phyloP scores from a whole-genome alignment of 176 grass and related monocot genomes.

The Juncus effusus region DNA sequence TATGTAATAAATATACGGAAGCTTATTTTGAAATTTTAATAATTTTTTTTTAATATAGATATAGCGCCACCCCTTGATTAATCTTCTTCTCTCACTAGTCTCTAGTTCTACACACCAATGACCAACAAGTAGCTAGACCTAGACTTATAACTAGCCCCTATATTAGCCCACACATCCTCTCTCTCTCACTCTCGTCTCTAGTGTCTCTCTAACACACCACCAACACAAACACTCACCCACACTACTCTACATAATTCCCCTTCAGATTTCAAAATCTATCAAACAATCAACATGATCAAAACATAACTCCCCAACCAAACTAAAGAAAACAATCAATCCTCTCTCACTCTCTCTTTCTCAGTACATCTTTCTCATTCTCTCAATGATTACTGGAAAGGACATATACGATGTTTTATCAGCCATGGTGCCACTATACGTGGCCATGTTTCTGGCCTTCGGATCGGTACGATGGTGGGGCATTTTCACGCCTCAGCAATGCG shows the following conservation, averaged over 20 bases:
- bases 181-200: too few relatives aligned
- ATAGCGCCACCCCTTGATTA: conserved; percentile 15
- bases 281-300: background rate
- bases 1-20: conserved; percentile 22
- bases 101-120: background rate
- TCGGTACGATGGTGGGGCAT: conserved; percentile 94
- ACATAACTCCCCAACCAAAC: conserved; percentile 10
- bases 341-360: conserved; percentile 4
- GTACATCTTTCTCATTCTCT: conserved; percentile 1
- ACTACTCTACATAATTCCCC: background rate
- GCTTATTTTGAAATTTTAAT: too few relatives aligned
- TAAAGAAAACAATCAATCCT: background rate
- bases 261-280: background rate
- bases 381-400: conserved; percentile 87
- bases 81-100: background rate
- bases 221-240: too few relatives aligned
- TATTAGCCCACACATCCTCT: too few relatives aligned
- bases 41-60: too few relatives aligned
- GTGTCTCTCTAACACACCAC: too few relatives aligned
- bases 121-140: too few relatives aligned
- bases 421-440: conserved; percentile 88
- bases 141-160: too few relatives aligned
- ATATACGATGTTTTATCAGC: conserved; percentile 94
- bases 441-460: conserved; percentile 90
- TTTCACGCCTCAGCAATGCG: conserved; percentile 90